Conservation (phyloP, 768 basidiomycete genomes). For the Amanita jacksonii region DNA sequence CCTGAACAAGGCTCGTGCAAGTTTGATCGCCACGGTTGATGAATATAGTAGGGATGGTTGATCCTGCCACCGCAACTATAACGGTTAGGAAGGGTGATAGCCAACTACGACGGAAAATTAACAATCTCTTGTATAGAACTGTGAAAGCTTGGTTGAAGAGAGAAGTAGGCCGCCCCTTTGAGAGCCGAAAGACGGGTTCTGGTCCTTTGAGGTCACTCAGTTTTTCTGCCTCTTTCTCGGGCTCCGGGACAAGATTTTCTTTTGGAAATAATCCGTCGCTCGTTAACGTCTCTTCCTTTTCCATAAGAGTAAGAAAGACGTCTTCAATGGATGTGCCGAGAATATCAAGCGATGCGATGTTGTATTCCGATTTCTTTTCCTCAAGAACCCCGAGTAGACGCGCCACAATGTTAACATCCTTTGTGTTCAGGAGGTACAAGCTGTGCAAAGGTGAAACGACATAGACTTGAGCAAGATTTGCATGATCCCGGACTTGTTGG, state of each 20-base stretch:
- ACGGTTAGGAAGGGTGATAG: constrained; percentile 48
- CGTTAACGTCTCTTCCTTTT: constrained; percentile 23
- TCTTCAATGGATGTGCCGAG: constrained; percentile 73
- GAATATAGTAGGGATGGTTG: constrained; percentile 61
- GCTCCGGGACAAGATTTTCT: constrained; percentile 12
- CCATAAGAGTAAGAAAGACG: constrained; percentile 70
- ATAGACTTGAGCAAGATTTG: constrained; percentile 35
- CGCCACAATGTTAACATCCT: constrained; percentile 45
- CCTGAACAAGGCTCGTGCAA: constrained; percentile 34
- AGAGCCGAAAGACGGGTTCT: constrained; percentile 28
- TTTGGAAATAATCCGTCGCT: too few relatives aligned
- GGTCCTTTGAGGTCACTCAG: constrained; percentile 13
- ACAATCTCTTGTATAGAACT: constrained; percentile 60
- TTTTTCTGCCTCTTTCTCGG: constrained; percentile 7
- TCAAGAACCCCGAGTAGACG: constrained; percentile 49
- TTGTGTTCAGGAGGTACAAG: constrained; percentile 51
- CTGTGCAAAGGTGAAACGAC: constrained; percentile 33
- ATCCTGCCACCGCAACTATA: constrained; percentile 47
- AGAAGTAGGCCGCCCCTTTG: constrained; percentile 42
- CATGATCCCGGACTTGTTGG: constrained; percentile 30
- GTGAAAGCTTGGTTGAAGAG: constrained; percentile 60
- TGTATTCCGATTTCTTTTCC: constrained; percentile 23
- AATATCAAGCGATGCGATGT: constrained; percentile 51
- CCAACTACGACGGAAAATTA: constrained; percentile 62
- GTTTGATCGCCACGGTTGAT: constrained; percentile 40